Evolutionary conservation across 805 yeast genomes (phyloP), one percentile per base, ranked within the genome.

Genomic region (Wickerhamiella cacticola): DNA sequence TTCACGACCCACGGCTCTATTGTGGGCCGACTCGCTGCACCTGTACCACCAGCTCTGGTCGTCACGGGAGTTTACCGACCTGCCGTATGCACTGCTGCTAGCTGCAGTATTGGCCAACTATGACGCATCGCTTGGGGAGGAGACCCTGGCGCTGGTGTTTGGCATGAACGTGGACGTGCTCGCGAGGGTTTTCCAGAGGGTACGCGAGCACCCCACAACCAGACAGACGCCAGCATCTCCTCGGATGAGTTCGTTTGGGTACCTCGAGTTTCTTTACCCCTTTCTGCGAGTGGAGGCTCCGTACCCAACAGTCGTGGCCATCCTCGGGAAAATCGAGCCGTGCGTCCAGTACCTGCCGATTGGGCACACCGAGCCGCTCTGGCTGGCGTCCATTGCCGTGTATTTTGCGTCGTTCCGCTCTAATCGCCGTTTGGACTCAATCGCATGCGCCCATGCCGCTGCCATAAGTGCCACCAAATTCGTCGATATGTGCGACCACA

Each of bases 1-100:
- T n/a, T 9, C 19, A 6, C n/a, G 16, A 10, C 36, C 36, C 4
- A 31, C n/a, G 3, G 16, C 16, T 15, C 9, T 15, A 31, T 31
- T 18, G 36, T 31, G 36, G 36, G 36, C 36, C 7, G 16, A 31
- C 10, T 31, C 24, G 7, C 42, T 23, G 29, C 16, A 24, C 16
- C 33, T 33, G 8, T 43, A 43, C 15, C 25, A 21, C 13, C 38
- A 31, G 5, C 16, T 43, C 36, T 43, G 46, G 46, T 39, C 38
- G 2, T 4, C 25, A 12, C 40, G 28, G 5, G n/a, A 12, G 5
- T 15, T 33, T 9, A 29, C 21, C 12, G 22, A 22, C 31, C 24
- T 23, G 24, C 39, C 36, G 13, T 33, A 43, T 19, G 28, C 39
- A 13, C 28, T 43, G 8, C 18, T 43, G 3, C 10, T 33, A 16